These are phyloP conservation scores for Paulownia fortunei DNA, from an alignment of 257 asterid species.

Conservation along the genomic window DNA sequence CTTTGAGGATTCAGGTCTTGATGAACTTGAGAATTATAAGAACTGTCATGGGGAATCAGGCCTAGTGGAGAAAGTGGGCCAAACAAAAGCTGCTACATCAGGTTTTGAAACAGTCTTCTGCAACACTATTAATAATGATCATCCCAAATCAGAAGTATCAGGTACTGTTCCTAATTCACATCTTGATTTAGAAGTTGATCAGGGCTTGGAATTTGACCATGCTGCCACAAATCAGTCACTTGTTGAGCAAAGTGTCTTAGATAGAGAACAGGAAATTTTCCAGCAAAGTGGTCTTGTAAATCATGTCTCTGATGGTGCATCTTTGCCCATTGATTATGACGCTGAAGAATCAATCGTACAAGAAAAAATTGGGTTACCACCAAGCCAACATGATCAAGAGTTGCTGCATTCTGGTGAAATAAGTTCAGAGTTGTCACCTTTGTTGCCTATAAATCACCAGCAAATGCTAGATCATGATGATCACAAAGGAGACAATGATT, in stretches of 20 bases:
- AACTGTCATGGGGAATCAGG: slow-evolving; percentile 35
- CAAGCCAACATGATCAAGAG: slow-evolving; percentile 37
- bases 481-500: slow-evolving; percentile 31
- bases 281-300: slow-evolving; percentile 28
- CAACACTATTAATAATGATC: slow-evolving; percentile 30
- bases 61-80: slow-evolving; percentile 40
- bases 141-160: slow-evolving; percentile 40
- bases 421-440: slow-evolving; percentile 38
- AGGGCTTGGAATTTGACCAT: slow-evolving; percentile 26
- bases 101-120: slow-evolving; percentile 32
- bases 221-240: slow-evolving; percentile 40
- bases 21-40: slow-evolving; percentile 39
- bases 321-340: slow-evolving; percentile 20
- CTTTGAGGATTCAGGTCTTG: slow-evolving; percentile 39
- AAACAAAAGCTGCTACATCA: slow-evolving; percentile 40
- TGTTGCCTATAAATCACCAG: slow-evolving; percentile 33
- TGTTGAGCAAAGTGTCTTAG: slow-evolving; percentile 35
- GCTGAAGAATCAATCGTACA: slow-evolving; percentile 37
- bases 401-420: slow-evolving; percentile 33
- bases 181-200: slow-evolving; percentile 40
- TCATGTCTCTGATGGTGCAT: slow-evolving; percentile 31
- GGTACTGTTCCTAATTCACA: slow-evolving; percentile 27
- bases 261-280: slow-evolving; percentile 44
- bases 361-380: slow-evolving; percentile 38
- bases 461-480: slow-evolving; percentile 36